A percentile compares a stretch with the other conserved stretches of the same genome.
Evolutionary conservation across 208 protist genomes (phyloP).

Genomic region (Angomonas deanei): DNA sequence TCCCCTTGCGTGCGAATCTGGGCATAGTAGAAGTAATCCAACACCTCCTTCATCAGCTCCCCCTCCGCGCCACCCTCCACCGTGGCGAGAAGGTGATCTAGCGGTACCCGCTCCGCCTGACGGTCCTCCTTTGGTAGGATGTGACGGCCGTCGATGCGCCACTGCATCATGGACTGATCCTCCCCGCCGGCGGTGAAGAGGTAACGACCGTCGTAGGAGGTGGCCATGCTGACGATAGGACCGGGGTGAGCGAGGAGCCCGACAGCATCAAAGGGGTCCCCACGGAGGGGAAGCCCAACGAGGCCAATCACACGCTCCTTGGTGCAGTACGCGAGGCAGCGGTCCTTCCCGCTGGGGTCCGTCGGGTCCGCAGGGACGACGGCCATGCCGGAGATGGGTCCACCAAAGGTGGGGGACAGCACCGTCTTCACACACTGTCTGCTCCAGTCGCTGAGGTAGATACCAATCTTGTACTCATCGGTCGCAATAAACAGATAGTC

Average conservation of each 20-base stretch:
- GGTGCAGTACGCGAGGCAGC: constrained; percentile 85
- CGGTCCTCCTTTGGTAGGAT: constrained; percentile 26
- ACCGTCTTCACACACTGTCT: constrained; percentile 88
- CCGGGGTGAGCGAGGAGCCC: constrained; percentile 93
- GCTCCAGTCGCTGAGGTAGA: constrained; percentile 79
- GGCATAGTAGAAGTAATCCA: constrained; percentile 97
- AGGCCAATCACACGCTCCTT: constrained; percentile 91
- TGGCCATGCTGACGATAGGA: constrained; percentile 55
- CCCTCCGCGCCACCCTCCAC: constrained; percentile 91
- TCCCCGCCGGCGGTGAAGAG: constrained; percentile 89
- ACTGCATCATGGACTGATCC: constrained; percentile 90
- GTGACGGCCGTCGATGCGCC: constrained; percentile 58
- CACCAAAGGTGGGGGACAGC: constrained; percentile 90
- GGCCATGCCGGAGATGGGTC: constrained; percentile 72
- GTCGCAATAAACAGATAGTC: constrained; percentile 84
- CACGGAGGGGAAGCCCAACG: constrained; percentile 87
- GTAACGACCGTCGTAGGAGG: constrained; percentile 80
- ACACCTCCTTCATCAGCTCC: constrained; percentile 90
- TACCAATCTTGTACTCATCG: constrained; percentile 88
- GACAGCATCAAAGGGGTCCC: constrained; percentile 86
- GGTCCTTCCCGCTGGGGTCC: neutral
- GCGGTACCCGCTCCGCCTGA: constrained; percentile 34
- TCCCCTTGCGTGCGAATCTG: constrained; percentile 93
- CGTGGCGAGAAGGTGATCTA: constrained; percentile 81
- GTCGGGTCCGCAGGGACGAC: constrained; percentile 13